These are phyloP conservation scores for Rhipidocladum racemiflorum DNA, from an alignment of 176 grass and related monocot genomes.

Conservation along the genomic window DNA sequence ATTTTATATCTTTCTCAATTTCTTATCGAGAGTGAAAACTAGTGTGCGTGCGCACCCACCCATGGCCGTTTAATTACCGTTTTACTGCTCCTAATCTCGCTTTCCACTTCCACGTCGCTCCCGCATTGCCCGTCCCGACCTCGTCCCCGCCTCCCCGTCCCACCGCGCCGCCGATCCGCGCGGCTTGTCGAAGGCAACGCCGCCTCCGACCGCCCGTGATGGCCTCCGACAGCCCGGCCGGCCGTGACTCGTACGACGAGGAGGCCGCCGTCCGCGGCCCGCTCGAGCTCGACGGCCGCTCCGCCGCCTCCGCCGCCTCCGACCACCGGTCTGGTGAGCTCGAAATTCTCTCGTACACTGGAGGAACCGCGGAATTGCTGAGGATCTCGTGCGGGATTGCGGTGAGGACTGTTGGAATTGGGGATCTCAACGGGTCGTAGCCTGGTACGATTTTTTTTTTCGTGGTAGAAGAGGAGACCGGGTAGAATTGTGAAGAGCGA, in stretches of 20 bases:
- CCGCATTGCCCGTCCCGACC: slow-evolving; percentile 23
- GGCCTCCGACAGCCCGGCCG: slow-evolving; percentile 19
- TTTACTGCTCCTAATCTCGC: slow-evolving; percentile 11
- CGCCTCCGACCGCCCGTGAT: slow-evolving; percentile 22
- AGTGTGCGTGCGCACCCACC: no score
- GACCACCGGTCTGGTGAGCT: slow-evolving; percentile 57
- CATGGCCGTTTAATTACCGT: slow-evolving; percentile 3
- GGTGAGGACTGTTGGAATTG: background rate
- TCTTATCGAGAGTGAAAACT: no score
- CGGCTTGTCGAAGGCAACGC: slow-evolving; percentile 35
- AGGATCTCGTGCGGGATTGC: slow-evolving; percentile 17
- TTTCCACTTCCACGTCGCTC: slow-evolving; percentile 18
- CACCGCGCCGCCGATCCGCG: slow-evolving; percentile 17
- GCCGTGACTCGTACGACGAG: slow-evolving; percentile 56
- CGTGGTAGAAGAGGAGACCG: background rate
- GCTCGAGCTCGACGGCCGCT: slow-evolving; percentile 51
- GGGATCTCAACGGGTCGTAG: background rate
- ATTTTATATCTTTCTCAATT: no score
- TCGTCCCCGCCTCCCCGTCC: slow-evolving; percentile 5
- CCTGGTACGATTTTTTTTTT: background rate
- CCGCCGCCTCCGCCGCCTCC: slow-evolving; percentile 23
- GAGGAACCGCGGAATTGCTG: background rate
- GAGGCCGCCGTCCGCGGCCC: slow-evolving; percentile 52
- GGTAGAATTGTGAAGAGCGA: background rate
- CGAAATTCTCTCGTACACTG: background rate